Evolutionary conservation across 768 basidiomycete species (phyloP), one percentile per base, ranked within the genome.

Genomic region (Wakefieldia striispora): DNA sequence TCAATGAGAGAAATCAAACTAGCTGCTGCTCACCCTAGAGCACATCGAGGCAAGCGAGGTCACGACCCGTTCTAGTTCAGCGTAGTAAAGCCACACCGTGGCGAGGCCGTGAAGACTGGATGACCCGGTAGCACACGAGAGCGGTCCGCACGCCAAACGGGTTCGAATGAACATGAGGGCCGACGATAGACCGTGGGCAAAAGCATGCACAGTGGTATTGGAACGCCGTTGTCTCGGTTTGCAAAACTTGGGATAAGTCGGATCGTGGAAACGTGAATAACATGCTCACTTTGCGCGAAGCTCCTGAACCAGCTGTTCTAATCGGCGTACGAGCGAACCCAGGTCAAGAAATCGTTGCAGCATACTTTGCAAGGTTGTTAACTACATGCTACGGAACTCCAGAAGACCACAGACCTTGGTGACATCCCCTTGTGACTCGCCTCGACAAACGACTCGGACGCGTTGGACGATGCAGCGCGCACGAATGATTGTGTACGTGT

Each of bases 301-400:
- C 8, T 57, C 54, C 14, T 66, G 64, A 4, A 83, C 55, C 4
- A 88, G 61, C 3, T 68, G 65, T 44, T 92, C 88, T 7, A 91
- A 60, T 19, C 90, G 78, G 39, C 88, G 80, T 34, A 87, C 61
- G 3, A 83, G 63, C 1, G 81, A 81, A 7, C 90, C 90, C 41
- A 92, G 82, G 7, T 71, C 75, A 26, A 88, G 52, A 64, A 91
- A 91, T 6, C 84, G 76, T 33, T 71, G 66, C 20, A 82, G 64
- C 6, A 86, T 62, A 63, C 88, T 90, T 50, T 16, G 21, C 43
- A 2, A 21, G 47, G 21, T 10, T 7, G 37, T 61, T 24, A 51
- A 16, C 27, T 26, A 12, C 40, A 35, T 10, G 36, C 24, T 14
- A 42, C 36, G 21, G 14, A 23, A 19, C 38, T 12, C 38, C 16